These are phyloP conservation scores for Exophiala phaeomuriformis DNA, from an alignment of 2,329 filamentous ascomycete genomes.

Conservation along the genomic window DNA sequence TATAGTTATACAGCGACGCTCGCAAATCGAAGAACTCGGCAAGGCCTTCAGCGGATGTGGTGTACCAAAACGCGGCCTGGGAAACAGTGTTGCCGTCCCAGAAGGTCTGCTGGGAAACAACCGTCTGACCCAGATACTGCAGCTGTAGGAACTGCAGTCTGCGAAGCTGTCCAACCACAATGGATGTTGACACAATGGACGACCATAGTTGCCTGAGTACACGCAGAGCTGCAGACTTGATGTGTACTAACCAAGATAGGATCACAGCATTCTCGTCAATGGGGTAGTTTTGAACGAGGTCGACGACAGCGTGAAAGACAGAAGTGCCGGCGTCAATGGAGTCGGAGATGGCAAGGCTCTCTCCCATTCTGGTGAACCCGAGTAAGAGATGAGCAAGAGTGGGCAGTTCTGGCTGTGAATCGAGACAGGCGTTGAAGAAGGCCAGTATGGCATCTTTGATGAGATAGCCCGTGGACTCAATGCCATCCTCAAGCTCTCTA, in stretches of 20 bases:
- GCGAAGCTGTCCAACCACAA: constrained; percentile 73
- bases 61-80: constrained; percentile 61
- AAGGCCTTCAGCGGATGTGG: constrained; percentile 60
- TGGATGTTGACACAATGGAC: constrained; percentile 66
- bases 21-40: constrained; percentile 72
- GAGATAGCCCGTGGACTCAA: constrained; percentile 63
- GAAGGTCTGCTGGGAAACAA: constrained; percentile 59
- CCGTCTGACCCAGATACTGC: constrained; percentile 62
- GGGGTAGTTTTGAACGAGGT: constrained; percentile 63
- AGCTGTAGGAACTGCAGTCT: constrained; percentile 72
- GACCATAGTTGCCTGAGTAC: constrained; percentile 77
- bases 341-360: constrained; percentile 40
- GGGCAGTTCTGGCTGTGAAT: constrained; percentile 65
- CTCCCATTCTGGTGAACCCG: constrained; percentile 72
- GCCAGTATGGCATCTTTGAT: constrained; percentile 80
- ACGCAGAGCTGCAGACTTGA: constrained; percentile 62
- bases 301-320: constrained; percentile 74
- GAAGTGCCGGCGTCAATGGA: constrained; percentile 64
- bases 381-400: constrained; percentile 86
- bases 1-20: constrained; percentile 73
- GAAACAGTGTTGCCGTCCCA: constrained; percentile 65
- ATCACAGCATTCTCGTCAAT: constrained; percentile 55
- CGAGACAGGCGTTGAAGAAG: constrained; percentile 74
- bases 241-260: constrained; percentile 59
- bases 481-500: constrained; percentile 66